Base-by-base conservation (phyloP, 2,329 filamentous ascomycete genomes). In the Daldinia sp. region DNA sequence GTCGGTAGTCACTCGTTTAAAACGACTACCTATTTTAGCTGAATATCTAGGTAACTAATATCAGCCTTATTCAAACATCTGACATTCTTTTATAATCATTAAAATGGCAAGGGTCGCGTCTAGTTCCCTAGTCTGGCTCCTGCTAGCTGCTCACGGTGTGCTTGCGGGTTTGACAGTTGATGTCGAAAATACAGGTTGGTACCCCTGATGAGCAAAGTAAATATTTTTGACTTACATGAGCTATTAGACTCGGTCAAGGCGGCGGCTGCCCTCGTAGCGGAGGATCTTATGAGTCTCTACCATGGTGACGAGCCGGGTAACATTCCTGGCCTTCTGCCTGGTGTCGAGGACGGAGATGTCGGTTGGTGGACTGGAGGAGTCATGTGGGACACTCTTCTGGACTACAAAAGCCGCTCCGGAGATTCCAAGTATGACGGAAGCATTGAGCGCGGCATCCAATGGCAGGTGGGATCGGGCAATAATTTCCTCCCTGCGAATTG, bases 401-500 rank as follows among this genome's bases (percentile, higher is more conserved):
- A 85, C 69, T 86, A 85, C 69, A 82, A 81, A 76, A 79, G 79
- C 64, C 82, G 78, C 61, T 84, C 83, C 1, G 82, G 81, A 4
- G 82, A 86, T 66, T 70, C 71, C 0, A 78, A 77, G 52, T 85
- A 83, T 73, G 83, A 85, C 61, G 70, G 76, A 6, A 74, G 78
- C n/a, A 77, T 81, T 13, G 80, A 75, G 6, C 67, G 80, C 61
- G 81, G 77, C 1, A 65, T 85, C 54, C 68, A 77, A 1, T 77
- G 73, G 53, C 82, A 84, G 69, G 71, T 73, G n/a, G 81, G 81
- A 9, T 68, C 73, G 1, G 72, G 80, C 34, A 60, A 76, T 51
- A 74, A 82, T 67, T 84, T 76, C 68, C 77, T 82, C 75, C 78
- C 82, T 1, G 25, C 64, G 1, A 81, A 80, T 63, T 77, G 75